Conservation (phyloP, 129 eudicot genomes). For the Escallonia rubra region DNA sequence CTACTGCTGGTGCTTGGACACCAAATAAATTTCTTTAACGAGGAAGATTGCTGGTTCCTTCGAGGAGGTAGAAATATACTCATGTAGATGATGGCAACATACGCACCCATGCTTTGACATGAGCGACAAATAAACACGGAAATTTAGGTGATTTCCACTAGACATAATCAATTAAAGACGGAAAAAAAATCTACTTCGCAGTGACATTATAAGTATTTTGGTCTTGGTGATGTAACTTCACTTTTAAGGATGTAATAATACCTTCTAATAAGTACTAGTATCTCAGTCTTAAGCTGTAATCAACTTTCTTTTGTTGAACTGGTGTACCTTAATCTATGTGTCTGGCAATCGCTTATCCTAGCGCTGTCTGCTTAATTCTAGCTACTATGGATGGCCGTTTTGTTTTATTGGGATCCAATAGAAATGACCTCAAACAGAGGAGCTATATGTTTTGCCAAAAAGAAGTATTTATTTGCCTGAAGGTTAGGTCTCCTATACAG, state of each 20-base stretch:
- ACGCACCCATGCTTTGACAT: neutral
- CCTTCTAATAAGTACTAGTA: too few species aligned
- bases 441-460: too few species aligned
- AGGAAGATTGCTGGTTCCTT: neutral
- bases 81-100: neutral
- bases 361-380: too few species aligned
- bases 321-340: too few species aligned
- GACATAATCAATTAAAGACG: neutral
- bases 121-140: conserved; percentile 1
- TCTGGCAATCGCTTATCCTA: too few species aligned
- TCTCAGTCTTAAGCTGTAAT: too few species aligned
- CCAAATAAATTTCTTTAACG: conserved; percentile 26
- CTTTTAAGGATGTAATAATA: neutral
- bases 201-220: neutral
- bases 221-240: neutral
- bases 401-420: too few species aligned
- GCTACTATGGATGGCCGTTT: too few species aligned
- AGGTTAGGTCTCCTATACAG: too few species aligned
- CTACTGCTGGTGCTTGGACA: conserved; percentile 96
- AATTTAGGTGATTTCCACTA: neutral
- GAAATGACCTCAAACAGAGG: too few species aligned
- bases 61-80: neutral
- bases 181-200: neutral
- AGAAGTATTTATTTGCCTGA: too few species aligned
- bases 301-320: too few species aligned